phyloP scores from a whole-genome alignment of 768 basidiomycete genomes.

The Nevesoporus exiguus region DNA sequence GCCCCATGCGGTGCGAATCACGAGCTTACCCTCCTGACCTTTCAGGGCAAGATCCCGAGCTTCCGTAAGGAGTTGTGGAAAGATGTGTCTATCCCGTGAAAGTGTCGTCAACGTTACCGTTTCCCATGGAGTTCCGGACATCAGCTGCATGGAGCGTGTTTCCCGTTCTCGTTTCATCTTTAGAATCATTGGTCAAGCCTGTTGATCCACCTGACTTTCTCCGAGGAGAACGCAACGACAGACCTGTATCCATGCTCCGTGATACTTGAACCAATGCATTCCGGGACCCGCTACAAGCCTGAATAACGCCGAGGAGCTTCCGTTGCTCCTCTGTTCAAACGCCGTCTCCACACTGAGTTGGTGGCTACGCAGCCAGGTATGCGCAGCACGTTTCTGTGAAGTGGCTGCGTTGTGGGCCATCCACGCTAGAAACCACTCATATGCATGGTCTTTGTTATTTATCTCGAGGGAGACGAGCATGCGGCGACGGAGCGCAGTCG shows the following conservation, averaged over 20 bases:
- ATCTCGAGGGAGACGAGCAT: slow-evolving; percentile 95
- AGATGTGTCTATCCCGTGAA: slow-evolving; percentile 78
- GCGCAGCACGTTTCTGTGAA: slow-evolving; percentile 23
- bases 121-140: slow-evolving; percentile 95
- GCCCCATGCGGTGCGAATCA: slow-evolving; percentile 96
- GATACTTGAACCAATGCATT: slow-evolving; percentile 87
- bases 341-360: slow-evolving; percentile 93
- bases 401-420: slow-evolving; percentile 69
- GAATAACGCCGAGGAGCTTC: slow-evolving; percentile 85
- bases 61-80: slow-evolving; percentile 77
- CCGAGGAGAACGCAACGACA: slow-evolving; percentile 2
- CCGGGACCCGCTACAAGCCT: slow-evolving; percentile 96
- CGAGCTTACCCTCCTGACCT: slow-evolving; percentile 88
- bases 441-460: slow-evolving; percentile 90
- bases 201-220: neutral
- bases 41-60: slow-evolving; percentile 86
- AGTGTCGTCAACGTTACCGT: slow-evolving; percentile 92
- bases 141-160: slow-evolving; percentile 85
- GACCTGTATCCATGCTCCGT: slow-evolving; percentile 95
- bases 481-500: slow-evolving; percentile 76
- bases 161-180: slow-evolving; percentile 95
- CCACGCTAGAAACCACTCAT: slow-evolving; percentile 97
- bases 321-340: slow-evolving; percentile 86
- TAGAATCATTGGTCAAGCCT: slow-evolving; percentile 4
- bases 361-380: slow-evolving; percentile 70